Base-by-base conservation (phyloP, 345 rosid genomes). In the Salix dunnii region DNA sequence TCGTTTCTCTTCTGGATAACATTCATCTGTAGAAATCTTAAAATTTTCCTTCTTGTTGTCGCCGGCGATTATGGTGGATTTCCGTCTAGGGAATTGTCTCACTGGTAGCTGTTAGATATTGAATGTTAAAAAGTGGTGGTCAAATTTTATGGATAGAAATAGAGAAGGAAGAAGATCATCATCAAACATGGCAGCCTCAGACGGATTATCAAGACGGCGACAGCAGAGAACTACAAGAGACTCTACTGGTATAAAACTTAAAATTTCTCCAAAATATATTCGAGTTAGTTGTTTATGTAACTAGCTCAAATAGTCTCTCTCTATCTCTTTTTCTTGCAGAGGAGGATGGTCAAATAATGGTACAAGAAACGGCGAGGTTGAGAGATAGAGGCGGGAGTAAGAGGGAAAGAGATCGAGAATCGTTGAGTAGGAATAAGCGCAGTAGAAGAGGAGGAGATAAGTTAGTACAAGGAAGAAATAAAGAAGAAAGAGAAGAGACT, bases 131-230 rank as follows among this genome's bases (percentile, higher is more conserved):
- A 36, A 21, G 14, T 43, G 21, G 35, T 31, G 51, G 23, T 63
- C 30, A 43, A 68, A 17, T 17, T 73, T 68, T 61, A 90, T 86
- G 91, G 91, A 90, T 35, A 86, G 82, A 79, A 76, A 21, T 71
- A 80, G 84, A 60, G 90, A 87, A 80, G 82, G 70, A 64, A 85
- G 87, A 85, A 82, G 87, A 81, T 76, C 80, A 64, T 33, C 68
- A 64, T 33, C 68, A n/a, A 78, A 53, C 77, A 77, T 71, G 85
- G 85, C 79, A 23, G 80, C 86, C 38, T 70, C 85, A 6, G 83
- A 84, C 67, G 92, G 87, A 38, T 76, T 87, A 16, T 20, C 78
- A 7, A 84, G 83, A 73, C 90, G 90, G 40, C 83, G 89, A 60
- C 90, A 81, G 3, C 74, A 88, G 68, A 38, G 63, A 75, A 73